Evolutionary conservation across 2,329 filamentous ascomycete species (phyloP).

Genomic region (Colletotrichum trifolii): DNA sequence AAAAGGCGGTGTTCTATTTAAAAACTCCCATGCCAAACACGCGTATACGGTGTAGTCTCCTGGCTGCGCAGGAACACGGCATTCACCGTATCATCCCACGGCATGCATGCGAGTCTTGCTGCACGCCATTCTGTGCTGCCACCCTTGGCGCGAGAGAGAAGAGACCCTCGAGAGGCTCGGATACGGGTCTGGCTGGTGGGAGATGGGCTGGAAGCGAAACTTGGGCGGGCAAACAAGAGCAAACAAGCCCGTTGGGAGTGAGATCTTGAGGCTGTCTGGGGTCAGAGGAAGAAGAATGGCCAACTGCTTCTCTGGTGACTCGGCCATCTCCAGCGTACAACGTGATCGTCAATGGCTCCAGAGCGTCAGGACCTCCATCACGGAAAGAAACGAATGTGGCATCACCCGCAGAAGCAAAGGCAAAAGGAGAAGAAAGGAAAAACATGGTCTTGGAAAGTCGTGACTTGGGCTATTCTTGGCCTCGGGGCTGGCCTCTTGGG

Average conservation of each 20-base stretch:
- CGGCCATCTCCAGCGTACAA: not conserved
- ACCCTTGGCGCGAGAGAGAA: conserved; percentile 18
- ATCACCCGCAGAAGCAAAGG: not conserved
- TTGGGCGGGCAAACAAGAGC: not conserved
- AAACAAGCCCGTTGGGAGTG: conserved; percentile 13
- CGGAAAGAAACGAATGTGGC: not conserved
- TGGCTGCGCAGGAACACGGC: conserved; percentile 27
- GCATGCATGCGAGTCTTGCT: conserved; percentile 21
- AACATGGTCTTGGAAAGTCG: not conserved
- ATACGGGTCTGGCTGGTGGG: conserved; percentile 16
- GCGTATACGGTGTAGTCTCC: not conserved
- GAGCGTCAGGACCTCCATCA: conserved; percentile 5
- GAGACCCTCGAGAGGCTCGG: conserved; percentile 14
- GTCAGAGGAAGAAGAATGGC: conserved; percentile 12
- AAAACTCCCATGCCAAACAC: conserved; percentile 10
- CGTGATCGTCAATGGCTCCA: not conserved
- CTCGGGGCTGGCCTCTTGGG: conserved; percentile 8
- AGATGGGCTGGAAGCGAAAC: not conserved
- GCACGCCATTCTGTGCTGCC: conserved; percentile 26
- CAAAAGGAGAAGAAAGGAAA: not conserved
- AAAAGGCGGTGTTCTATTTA: conserved; percentile 32
- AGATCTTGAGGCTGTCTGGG: conserved; percentile 7
- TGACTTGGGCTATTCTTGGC: conserved; percentile 27
- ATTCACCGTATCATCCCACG: conserved; percentile 11
- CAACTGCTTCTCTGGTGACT: conserved; percentile 27